Evolutionary conservation across 1,284 basidiomycete species (phyloP).

Genomic region (Boletellus sp.): DNA sequence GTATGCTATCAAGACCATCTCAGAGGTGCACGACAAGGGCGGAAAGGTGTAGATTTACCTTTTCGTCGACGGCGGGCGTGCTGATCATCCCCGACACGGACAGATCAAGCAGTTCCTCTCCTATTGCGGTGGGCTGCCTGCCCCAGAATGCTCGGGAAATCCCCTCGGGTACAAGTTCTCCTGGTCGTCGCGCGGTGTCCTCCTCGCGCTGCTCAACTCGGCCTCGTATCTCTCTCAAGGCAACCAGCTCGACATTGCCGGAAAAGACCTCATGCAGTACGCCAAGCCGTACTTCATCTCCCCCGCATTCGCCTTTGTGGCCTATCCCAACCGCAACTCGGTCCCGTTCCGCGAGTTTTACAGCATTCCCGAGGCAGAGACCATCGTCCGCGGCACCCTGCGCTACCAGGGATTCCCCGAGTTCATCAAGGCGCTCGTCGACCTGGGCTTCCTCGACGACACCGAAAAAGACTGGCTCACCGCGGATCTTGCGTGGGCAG

Average conservation of each 20-base stretch:
- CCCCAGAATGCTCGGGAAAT: conserved; percentile 87
- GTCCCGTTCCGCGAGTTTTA: conserved; percentile 85
- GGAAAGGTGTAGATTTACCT: conserved; percentile 65
- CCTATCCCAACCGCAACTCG: conserved; percentile 97
- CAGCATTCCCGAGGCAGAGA: conserved; percentile 91
- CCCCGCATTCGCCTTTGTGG: conserved; percentile 94
- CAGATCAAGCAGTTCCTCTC: conserved; percentile 92
- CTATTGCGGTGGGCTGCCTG: conserved; percentile 95
- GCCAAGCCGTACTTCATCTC: conserved; percentile 96
- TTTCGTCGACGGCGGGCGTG: not conserved
- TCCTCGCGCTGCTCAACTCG: conserved; percentile 91
- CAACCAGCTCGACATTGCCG: conserved; percentile 62
- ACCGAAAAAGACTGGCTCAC: conserved; percentile 76
- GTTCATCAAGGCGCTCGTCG: conserved; percentile 87
- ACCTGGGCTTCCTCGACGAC: conserved; percentile 86
- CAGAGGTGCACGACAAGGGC: conserved; percentile 90
- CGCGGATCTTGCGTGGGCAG: conserved; percentile 74
- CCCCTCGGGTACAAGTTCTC: conserved; percentile 99
- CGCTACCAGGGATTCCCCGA: conserved; percentile 99
- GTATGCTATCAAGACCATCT: conserved; percentile 96
- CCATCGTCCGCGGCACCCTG: conserved; percentile 89
- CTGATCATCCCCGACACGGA: conserved; percentile 3
- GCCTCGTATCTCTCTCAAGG: conserved; percentile 79
- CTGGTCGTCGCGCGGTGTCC: conserved; percentile 95
- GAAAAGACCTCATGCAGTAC: conserved; percentile 77